Evolutionary conservation across 257 asterid genomes (phyloP), one percentile per base, ranked within the genome.

Genomic region (Solanum lignicaule): DNA sequence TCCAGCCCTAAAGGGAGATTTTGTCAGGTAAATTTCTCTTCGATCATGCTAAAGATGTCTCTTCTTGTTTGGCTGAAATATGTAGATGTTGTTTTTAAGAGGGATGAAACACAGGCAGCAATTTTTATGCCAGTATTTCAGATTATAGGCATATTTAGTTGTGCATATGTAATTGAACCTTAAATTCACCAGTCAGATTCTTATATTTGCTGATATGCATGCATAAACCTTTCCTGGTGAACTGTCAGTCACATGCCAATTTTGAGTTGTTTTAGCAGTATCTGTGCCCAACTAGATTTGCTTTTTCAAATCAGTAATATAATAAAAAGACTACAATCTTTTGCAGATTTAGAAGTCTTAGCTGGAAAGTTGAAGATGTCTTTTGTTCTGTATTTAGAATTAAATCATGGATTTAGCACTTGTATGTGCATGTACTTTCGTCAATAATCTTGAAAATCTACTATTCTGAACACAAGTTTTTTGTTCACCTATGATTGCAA

Each of bases 1-100:
- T 85, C 95, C 95, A 36, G 97, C 98, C 81, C 83, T 95, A 82
- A 95, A 95, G 90, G 98, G 98, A 88, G 98, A 95, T 87, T 93
- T 94, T 91, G 97, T 94, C 92, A 93, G 98, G 98, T 95, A 88
- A 9, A 86, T 39, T 87, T 71, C n/a, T 83, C 48, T 52, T 86
- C n/a, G 27, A 86, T 65, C 81, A 25, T 29, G 23, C 48, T 86
- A 86, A 69, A 29, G 71, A 39, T 35, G 32, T 71, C 35, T 46
- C 69, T 81, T 46, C 69, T 81, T 81, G 38, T 81, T 81, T 11
- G 1, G 68, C 41, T 46, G 68, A 46, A 29, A 46, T 9, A 1
- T 46, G 68, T 43, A 81, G 68, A 81, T 48, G 68, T 29, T 81
- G 29, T 81, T 16, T 48, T 46, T 29, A 29, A 36, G 43, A 81